Percentiles rank a stretch among this genome's conserved stretches.
Conservation (phyloP, 2,329 filamentous ascomycete species). For the Cercospora sojina region DNA sequence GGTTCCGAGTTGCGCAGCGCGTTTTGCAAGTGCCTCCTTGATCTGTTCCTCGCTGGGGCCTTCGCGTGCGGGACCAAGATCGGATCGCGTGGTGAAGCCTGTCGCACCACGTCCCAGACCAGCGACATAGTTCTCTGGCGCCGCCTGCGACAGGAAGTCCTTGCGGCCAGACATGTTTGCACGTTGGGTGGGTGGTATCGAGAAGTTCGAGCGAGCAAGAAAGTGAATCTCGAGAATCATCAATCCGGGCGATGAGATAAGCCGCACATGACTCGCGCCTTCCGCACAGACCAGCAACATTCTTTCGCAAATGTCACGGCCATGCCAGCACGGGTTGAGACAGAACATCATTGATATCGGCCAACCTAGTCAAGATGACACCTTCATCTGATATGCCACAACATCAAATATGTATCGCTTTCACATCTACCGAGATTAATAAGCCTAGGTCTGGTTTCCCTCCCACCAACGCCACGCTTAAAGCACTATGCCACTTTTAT, state of each 20-base stretch:
- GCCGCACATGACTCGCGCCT: not conserved
- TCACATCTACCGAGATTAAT: not conserved
- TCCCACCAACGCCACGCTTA: not conserved
- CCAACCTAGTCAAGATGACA: not conserved
- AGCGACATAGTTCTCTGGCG: slow-evolving; percentile 69
- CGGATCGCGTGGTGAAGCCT: slow-evolving; percentile 94
- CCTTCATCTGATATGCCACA: not conserved
- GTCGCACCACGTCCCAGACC: slow-evolving; percentile 97
- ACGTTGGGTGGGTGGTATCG: not conserved
- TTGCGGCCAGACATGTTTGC: slow-evolving; percentile 61
- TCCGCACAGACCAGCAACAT: not conserved
- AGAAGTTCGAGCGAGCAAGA: not conserved
- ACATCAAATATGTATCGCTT: not conserved
- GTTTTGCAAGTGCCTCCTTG: slow-evolving; percentile 93
- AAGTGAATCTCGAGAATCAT: not conserved
- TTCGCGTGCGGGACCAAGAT: slow-evolving; percentile 90
- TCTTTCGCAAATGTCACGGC: not conserved
- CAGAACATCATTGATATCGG: not conserved
- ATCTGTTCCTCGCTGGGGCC: slow-evolving; percentile 97
- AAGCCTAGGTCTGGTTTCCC: not conserved
- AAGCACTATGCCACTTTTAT: not conserved
- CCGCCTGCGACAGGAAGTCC: slow-evolving; percentile 84
- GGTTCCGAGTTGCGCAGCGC: slow-evolving; percentile 76
- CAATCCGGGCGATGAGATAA: not conserved
- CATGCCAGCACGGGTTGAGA: not conserved